Evolutionary conservation across 768 basidiomycete species (phyloP).

Genomic region (Amanita subjunquillea): DNA sequence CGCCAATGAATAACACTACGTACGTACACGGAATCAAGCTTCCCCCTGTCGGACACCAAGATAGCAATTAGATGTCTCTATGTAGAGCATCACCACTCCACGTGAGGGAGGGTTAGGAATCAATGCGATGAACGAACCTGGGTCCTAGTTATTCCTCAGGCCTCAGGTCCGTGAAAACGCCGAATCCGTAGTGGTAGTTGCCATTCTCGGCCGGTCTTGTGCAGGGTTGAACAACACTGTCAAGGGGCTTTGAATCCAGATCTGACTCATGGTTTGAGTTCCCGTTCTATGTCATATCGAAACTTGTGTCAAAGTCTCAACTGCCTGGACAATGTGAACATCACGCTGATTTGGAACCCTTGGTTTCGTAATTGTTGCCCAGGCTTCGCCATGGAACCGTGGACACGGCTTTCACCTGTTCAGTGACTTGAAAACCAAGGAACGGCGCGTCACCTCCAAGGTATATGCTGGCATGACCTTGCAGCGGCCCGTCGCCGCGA

Average conservation of each 20-base stretch:
- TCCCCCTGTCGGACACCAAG: background rate
- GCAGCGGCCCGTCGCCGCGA: constrained; percentile 1
- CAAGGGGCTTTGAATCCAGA: no score
- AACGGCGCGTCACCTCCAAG: background rate
- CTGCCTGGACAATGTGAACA: background rate
- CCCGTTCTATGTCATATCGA: background rate
- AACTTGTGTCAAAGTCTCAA: background rate
- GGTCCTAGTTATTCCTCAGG: background rate
- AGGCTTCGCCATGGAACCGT: constrained; percentile 1
- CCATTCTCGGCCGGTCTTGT: background rate
- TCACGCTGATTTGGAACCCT: background rate
- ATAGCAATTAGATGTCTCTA: background rate
- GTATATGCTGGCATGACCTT: background rate
- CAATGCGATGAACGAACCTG: background rate
- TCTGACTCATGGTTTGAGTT: background rate
- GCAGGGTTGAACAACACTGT: background rate
- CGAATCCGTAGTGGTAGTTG: background rate
- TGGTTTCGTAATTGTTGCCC: background rate
- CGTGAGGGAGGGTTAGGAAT: background rate
- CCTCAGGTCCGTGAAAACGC: background rate
- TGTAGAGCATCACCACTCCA: background rate
- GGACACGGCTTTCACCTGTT: background rate
- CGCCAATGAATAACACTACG: background rate
- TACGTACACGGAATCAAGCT: background rate
- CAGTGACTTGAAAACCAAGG: background rate